Evolutionary conservation across 345 rosid genomes (phyloP), one percentile per base, ranked within the genome.

Genomic region (Nasturtium officinale): DNA sequence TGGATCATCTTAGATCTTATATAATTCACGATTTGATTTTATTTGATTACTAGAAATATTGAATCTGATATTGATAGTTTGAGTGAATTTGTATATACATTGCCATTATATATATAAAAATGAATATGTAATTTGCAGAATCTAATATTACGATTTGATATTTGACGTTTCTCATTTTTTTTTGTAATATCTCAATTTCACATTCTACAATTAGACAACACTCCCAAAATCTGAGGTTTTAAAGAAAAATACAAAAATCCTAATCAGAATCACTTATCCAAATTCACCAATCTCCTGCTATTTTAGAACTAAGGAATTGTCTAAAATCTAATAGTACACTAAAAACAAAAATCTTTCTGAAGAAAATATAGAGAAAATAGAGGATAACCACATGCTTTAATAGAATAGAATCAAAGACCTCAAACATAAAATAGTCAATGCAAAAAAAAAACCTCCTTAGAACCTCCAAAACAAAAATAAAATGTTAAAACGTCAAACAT

Each of bases 391-490:
- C 62, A 60, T 0, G 23, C 13, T 68, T 25, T 9, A 48, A 15
- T 9, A 7, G 63, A 38, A 0, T 66, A 1, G 16, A 58, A 65
- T 10, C 54, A 59, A 75, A 29, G 11, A 66, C 57, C 72, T 30
- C 74, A 75, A 67, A 75, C 64, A 33, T 53, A 75, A 75, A 75
- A 60, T 61, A 69, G 75, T 45, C 64, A 35, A 12, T 9, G 48
- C 43, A 69, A 67, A 71, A 59, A 20, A 16, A 20, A 32, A 25
- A 30, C 42, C 17, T 75, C 64, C 52, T 15, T 45, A 17, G 65
- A 76, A 43, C 42, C 53, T 62, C 69, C 62, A 60, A 67, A 67
- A 21, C 15, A 43, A 25, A 23, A 23, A 23, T 5, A 16, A 26
- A 23, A 45, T 7, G 5, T 8, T 0, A 40, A 64, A 21, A 21